Conservation (phyloP, 257 asterid species). For the Osmanthus fragrans region DNA sequence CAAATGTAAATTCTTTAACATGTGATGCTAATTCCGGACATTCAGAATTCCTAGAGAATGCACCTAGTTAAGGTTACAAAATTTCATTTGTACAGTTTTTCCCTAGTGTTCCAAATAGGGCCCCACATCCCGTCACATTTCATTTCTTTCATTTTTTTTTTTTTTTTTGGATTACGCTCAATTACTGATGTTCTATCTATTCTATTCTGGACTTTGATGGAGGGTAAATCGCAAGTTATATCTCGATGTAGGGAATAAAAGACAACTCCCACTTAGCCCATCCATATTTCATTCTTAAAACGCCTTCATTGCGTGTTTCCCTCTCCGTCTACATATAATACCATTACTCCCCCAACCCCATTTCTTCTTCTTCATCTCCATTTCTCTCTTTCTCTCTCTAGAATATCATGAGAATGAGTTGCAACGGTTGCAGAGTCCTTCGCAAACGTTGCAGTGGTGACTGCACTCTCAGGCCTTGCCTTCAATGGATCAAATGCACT, state of each 20-base stretch:
- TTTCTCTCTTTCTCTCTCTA: constrained; percentile 16
- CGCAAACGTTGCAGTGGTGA: constrained; percentile 73
- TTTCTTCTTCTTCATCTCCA: not conserved
- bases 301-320: not conserved
- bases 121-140: constrained; percentile 23
- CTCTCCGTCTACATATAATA: constrained; percentile 24
- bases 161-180: too few relatives aligned
- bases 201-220: too few relatives aligned
- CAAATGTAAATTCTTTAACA: too few relatives aligned
- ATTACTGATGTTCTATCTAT: too few relatives aligned
- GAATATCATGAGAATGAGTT: constrained; percentile 52
- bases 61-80: too few relatives aligned
- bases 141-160: too few relatives aligned
- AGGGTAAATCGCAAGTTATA: too few relatives aligned
- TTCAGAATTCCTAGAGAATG: too few relatives aligned
- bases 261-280: too few relatives aligned
- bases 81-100: too few relatives aligned
- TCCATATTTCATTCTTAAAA: not conserved
- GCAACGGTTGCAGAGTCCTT: constrained; percentile 85
- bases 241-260: too few relatives aligned
- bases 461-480: constrained; percentile 63
- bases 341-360: constrained; percentile 24
- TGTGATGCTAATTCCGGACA: too few relatives aligned
- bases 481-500: constrained; percentile 65
- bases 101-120: not conserved